A percentile compares a stretch with the other conserved stretches of the same genome.
These are phyloP conservation scores for Nevesoporus exiguus DNA, from an alignment of 768 basidiomycete species.

Conservation along the genomic window DNA sequence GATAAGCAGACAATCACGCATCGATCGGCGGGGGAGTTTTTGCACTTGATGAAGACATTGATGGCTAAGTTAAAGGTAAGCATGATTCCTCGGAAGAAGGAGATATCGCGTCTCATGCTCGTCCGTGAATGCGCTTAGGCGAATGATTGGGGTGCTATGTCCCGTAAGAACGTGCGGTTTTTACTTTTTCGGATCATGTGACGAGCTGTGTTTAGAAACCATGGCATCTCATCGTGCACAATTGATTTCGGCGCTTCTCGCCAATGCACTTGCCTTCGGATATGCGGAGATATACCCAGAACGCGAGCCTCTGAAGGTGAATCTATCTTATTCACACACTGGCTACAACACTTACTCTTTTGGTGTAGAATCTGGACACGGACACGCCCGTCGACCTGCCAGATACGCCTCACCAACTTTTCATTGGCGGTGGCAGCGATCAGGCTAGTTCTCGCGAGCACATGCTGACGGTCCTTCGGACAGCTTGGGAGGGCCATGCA, in stretches of 20 bases:
- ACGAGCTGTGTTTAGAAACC: constrained; percentile 36
- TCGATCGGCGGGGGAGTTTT: constrained; percentile 48
- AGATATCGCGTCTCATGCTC: not conserved
- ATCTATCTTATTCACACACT: too few relatives aligned
- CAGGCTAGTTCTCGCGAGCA: constrained; percentile 18
- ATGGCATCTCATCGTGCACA: constrained; percentile 48
- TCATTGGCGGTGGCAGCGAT: constrained; percentile 21
- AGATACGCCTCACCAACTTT: constrained; percentile 39
- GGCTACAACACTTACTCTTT: not conserved
- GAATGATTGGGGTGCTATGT: constrained; percentile 63
- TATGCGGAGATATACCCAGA: constrained; percentile 44
- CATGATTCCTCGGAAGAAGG: not conserved
- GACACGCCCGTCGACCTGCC: constrained; percentile 36
- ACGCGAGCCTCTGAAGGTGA: constrained; percentile 49
- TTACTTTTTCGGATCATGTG: not conserved
- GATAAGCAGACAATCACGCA: constrained; percentile 51
- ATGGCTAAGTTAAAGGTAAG: constrained; percentile 68
- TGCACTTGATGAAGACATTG: constrained; percentile 55
- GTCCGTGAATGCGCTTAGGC: constrained; percentile 27
- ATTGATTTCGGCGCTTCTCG: constrained; percentile 39
- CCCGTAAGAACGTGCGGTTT: constrained; percentile 39
- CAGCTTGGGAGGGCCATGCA: constrained; percentile 13
- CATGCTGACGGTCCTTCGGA: constrained; percentile 13
- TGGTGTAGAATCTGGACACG: constrained; percentile 49
- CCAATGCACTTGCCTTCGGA: constrained; percentile 48